Base-by-base conservation (phyloP, 2,329 filamentous ascomycete species). In the Neonectria faginata region DNA sequence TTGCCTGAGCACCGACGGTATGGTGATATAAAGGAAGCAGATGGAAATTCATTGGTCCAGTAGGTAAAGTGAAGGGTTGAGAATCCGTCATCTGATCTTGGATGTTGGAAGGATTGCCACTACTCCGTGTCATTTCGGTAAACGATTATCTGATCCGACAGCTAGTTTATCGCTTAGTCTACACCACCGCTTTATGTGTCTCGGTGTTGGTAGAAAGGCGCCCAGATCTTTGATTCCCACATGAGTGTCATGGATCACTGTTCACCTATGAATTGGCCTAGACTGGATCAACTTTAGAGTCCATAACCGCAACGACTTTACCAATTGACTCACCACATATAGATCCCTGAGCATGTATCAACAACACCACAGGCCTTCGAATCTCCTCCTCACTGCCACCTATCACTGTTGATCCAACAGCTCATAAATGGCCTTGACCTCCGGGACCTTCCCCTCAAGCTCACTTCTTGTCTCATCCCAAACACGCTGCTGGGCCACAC, bases 391-490 rank as follows among this genome's bases (percentile, higher is more conserved):
- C 27, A 3, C 3, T 3, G 29, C 3, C 2, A 2, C 29, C 29
- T 29, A 29, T 29, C 2, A 51, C 20, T 45, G 25, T 50, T 29
- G 14, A 18, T 67, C 63, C 65, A 74, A 42, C 65, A 70, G 67
- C 6, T 64, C 63, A 31, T 70, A 74, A 1, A 74, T 63, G 20
- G 66, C 20, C 65, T 68, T 74, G 22, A 74, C 66, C 44, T 74
- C 71, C 0, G 71, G 70, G 2, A 72, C 66, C 58, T 74, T 74
- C 1, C 14, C 57, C 41, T 74, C 71, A 56, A 74, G 60, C 51
- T 74, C 72, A 12, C 36, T 18, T 50, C 70, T 67, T 2, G 71
- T 63, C 57, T 74, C 72, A 8, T 72, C 55, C 72, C 72, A 74
- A 51, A 74, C 72, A 10, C 67, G 68, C 31, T 66, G 59, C 62